phyloP scores from a whole-genome alignment of 768 basidiomycete species.

The Pholiota molesta region DNA sequence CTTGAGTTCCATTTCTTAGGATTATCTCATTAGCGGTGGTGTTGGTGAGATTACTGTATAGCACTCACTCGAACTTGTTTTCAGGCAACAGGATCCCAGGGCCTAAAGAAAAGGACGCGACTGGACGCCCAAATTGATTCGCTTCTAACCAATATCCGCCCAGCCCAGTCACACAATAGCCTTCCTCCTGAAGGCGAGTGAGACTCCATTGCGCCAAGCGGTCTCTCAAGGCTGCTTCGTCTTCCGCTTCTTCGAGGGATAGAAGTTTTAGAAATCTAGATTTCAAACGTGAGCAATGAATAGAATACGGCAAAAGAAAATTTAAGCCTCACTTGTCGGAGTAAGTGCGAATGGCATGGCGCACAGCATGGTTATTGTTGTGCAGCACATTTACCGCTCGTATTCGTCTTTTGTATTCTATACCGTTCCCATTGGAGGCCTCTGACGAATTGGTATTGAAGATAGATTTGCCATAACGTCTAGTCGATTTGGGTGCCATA shows the following conservation, averaged over 20 bases:
- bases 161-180: conserved; percentile 70
- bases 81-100: conserved; percentile 65
- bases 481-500: conserved; percentile 14
- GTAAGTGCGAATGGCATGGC: conserved; percentile 54
- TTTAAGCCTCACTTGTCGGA: conserved; percentile 47
- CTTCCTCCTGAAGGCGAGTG: conserved; percentile 62
- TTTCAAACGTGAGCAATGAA: background rate
- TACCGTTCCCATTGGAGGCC: background rate
- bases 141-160: conserved; percentile 69
- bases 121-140: conserved; percentile 64
- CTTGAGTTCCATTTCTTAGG: conserved; percentile 68
- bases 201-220: conserved; percentile 72
- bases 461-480: conserved; percentile 47
- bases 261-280: conserved; percentile 51
- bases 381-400: conserved; percentile 38
- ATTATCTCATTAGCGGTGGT: background rate
- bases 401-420: conserved; percentile 30
- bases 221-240: conserved; percentile 58
- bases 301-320: background rate
- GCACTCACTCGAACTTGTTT: conserved; percentile 72
- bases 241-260: conserved; percentile 65
- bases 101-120: conserved; percentile 67
- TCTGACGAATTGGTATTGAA: background rate
- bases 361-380: conserved; percentile 44
- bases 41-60: background rate